Evolutionary conservation across 2,329 filamentous ascomycete genomes (phyloP).

Genomic region (Colletotrichum magnum): DNA sequence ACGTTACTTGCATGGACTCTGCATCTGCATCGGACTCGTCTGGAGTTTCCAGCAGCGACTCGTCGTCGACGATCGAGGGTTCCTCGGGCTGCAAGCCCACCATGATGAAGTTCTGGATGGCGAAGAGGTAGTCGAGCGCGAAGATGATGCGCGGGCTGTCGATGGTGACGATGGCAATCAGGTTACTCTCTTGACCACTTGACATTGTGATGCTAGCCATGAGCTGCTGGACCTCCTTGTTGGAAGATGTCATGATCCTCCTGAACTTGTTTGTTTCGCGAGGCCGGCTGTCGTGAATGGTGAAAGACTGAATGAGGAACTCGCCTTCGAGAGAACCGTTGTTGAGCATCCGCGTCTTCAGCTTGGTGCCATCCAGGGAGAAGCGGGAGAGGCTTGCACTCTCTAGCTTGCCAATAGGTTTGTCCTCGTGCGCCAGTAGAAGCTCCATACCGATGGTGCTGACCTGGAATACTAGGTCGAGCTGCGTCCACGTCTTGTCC

Average conservation of each 20-base stretch:
- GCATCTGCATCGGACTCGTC: slow-evolving; percentile 68
- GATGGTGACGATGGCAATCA: slow-evolving; percentile 93
- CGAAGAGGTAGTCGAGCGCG: slow-evolving; percentile 94
- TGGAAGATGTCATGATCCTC: slow-evolving; percentile 97
- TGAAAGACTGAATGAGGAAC: slow-evolving; percentile 93
- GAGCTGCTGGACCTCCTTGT: slow-evolving; percentile 95
- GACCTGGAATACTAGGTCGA: slow-evolving; percentile 92
- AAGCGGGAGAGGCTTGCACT: slow-evolving; percentile 91
- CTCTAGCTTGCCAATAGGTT: slow-evolving; percentile 84
- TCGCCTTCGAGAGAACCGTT: slow-evolving; percentile 94
- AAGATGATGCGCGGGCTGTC: slow-evolving; percentile 97
- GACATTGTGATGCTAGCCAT: slow-evolving; percentile 98
- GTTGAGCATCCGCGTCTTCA: slow-evolving; percentile 94
- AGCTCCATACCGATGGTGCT: slow-evolving; percentile 91
- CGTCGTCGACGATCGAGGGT: slow-evolving; percentile 63
- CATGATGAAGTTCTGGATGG: slow-evolving; percentile 86
- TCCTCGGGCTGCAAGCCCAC: slow-evolving; percentile 79
- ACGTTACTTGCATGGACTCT: slow-evolving; percentile 68
- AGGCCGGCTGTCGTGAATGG: slow-evolving; percentile 91
- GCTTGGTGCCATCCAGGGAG: slow-evolving; percentile 90
- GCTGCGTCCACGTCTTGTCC: slow-evolving; percentile 87
- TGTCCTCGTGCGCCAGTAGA: slow-evolving; percentile 80
- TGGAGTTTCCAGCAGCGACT: slow-evolving; percentile 68
- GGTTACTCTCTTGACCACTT: slow-evolving; percentile 81
- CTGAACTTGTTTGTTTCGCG: slow-evolving; percentile 95